Conservation (phyloP, 257 asterid genomes). For the Nyctanthes arbortristis region DNA sequence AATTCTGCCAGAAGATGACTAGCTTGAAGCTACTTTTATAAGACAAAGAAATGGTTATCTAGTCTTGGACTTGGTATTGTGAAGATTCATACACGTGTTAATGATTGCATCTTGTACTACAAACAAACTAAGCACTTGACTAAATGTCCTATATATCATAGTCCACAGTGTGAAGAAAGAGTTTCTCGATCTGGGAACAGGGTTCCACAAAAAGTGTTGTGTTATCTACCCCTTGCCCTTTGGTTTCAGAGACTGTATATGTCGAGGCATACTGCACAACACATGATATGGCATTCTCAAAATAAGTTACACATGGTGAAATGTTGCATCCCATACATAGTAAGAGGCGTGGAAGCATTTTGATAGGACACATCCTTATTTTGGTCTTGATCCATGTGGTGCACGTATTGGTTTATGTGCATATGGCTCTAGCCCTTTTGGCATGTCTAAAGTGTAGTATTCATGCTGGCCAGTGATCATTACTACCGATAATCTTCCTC, state of each 20-base stretch:
- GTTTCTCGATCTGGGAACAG: neutral
- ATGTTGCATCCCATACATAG: neutral
- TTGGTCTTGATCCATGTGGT: neutral
- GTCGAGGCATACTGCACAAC: neutral
- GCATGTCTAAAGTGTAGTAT: neutral
- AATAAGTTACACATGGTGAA: neutral
- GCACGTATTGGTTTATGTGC: conserved; percentile 4
- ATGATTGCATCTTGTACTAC: neutral
- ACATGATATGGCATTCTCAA: conserved; percentile 10
- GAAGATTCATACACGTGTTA: neutral
- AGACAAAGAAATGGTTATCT: neutral
- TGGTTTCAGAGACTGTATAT: conserved; percentile 2
- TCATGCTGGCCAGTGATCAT: conserved; percentile 1
- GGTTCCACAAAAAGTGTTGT: neutral
- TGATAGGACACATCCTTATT: neutral
- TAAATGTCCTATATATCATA: neutral
- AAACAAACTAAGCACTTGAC: neutral
- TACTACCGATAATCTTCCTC: neutral
- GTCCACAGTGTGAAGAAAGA: neutral
- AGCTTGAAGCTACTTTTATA: neutral
- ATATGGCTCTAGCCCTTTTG: conserved; percentile 5
- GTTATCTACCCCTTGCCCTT: conserved; percentile 7
- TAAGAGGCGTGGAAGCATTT: conserved; percentile 5
- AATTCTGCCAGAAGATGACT: conserved; percentile 1
- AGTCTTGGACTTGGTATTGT: neutral